A percentile compares a stretch with the other conserved stretches of the same genome.
Evolutionary conservation across 1,139 yeast genomes (phyloP).

Genomic region (Tardiomyces digboiensis): DNA sequence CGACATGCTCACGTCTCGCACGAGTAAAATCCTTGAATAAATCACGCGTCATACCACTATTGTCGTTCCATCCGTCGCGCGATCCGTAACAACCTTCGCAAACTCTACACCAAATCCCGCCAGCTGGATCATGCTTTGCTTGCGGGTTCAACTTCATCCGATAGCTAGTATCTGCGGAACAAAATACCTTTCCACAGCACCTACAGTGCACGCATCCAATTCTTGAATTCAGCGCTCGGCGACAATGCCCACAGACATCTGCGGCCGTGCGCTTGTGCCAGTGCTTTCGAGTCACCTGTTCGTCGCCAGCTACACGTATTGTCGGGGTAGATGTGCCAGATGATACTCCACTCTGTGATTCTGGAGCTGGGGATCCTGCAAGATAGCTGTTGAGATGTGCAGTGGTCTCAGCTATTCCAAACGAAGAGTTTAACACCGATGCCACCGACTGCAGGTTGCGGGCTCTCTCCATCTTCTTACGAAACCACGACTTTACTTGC

Average conservation of each 20-base stretch:
- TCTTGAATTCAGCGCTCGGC: slow-evolving; percentile 19
- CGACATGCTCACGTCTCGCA: slow-evolving; percentile 34
- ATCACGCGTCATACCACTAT: slow-evolving; percentile 34
- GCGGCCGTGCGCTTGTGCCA: slow-evolving; percentile 46
- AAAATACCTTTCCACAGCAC: slow-evolving; percentile 61
- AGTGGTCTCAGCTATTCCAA: not conserved
- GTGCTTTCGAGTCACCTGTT: slow-evolving; percentile 35
- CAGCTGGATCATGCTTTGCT: slow-evolving; percentile 37
- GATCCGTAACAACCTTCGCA: slow-evolving; percentile 52
- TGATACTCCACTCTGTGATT: too few species aligned
- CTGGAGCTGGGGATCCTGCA: too few species aligned
- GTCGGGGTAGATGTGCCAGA: not conserved
- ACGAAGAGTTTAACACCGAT: slow-evolving; percentile 4
- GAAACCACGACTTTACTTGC: slow-evolving; percentile 33
- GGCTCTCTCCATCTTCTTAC: slow-evolving; percentile 20
- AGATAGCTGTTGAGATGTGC: too few species aligned
- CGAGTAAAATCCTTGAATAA: slow-evolving; percentile 35
- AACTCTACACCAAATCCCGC: slow-evolving; percentile 62
- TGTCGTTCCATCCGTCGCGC: slow-evolving; percentile 45
- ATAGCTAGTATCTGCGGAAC: slow-evolving; percentile 54
- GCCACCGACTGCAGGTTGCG: slow-evolving; percentile 20
- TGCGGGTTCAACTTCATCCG: slow-evolving; percentile 35
- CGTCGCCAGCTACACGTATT: not conserved
- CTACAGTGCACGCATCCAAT: slow-evolving; percentile 28
- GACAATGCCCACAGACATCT: slow-evolving; percentile 26